Percentiles rank a stretch among this genome's conserved stretches.
Evolutionary conservation across 805 yeast species (phyloP).

Genomic region (Candida koratica): DNA sequence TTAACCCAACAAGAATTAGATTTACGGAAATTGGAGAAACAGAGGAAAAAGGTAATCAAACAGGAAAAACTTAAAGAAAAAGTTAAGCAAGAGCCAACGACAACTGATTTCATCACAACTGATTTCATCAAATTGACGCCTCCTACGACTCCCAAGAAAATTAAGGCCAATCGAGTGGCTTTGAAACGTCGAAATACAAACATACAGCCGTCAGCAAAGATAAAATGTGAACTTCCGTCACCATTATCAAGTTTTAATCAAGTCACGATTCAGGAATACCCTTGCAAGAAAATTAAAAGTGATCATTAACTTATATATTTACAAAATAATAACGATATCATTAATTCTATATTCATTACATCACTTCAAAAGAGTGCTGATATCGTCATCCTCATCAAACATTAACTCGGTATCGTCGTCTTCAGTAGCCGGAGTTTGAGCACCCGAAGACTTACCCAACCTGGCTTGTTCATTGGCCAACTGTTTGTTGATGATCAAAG

Average conservation of each 20-base stretch:
- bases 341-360: too few species aligned
- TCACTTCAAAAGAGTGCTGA: too few species aligned
- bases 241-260: conserved; percentile 35
- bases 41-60: conserved; percentile 10
- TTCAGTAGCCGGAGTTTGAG: conserved; percentile 8
- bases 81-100: conserved; percentile 6
- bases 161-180: conserved; percentile 12
- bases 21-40: conserved; percentile 31
- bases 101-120: conserved; percentile 8
- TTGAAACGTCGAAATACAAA: conserved; percentile 18
- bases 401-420: too few species aligned
- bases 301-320: too few species aligned
- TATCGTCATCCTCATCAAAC: conserved; percentile 2
- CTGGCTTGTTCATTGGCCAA: conserved; percentile 25
- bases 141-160: conserved; percentile 15
- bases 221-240: conserved; percentile 25
- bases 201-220: conserved; percentile 13
- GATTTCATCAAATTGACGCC: conserved; percentile 13
- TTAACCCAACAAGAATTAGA: conserved; percentile 50
- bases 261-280: conserved; percentile 11
- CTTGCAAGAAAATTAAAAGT: conserved; percentile 2
- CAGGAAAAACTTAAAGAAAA: conserved; percentile 6
- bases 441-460: conserved; percentile 6
- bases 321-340: too few species aligned
- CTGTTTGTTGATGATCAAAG: conserved; percentile 47